Evolutionary conservation across 2,329 filamentous ascomycete genomes (phyloP).

Genomic region (Clonostachys rhizophaga): DNA sequence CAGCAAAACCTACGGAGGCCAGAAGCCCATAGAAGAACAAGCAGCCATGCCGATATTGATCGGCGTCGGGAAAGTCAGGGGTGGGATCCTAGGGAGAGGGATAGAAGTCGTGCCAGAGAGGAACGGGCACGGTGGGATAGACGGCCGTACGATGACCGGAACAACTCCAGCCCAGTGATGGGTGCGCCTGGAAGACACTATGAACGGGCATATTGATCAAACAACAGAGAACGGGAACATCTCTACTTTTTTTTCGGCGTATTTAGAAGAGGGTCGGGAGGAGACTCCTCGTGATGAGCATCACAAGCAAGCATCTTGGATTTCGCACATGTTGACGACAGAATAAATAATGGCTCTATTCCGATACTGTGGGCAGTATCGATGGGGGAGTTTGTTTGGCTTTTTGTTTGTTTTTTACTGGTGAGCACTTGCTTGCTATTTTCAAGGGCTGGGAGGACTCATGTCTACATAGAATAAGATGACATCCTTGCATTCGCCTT

Average conservation of each 20-base stretch:
- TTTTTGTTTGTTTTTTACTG: too few species aligned
- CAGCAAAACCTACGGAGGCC: conserved; percentile 27
- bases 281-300: too few species aligned
- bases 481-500: too few species aligned
- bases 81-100: conserved; percentile 20
- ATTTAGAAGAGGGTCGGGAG: too few species aligned
- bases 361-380: too few species aligned
- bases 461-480: too few species aligned
- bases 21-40: conserved; percentile 35
- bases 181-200: conserved; percentile 29
- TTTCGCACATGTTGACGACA: too few species aligned
- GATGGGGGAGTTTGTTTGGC: too few species aligned
- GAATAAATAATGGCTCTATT: too few species aligned
- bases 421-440: too few species aligned
- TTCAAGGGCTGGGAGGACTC: too few species aligned
- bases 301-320: too few species aligned
- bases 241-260: background rate
- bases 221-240: background rate
- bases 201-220: background rate
- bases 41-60: conserved; percentile 45
- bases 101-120: conserved; percentile 20
- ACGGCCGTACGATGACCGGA: conserved; percentile 22
- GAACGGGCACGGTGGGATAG: conserved; percentile 28
- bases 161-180: conserved; percentile 18
- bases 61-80: conserved; percentile 28